Evolutionary conservation across 1,284 basidiomycete species (phyloP).

Genomic region (Peniophora sp.): DNA sequence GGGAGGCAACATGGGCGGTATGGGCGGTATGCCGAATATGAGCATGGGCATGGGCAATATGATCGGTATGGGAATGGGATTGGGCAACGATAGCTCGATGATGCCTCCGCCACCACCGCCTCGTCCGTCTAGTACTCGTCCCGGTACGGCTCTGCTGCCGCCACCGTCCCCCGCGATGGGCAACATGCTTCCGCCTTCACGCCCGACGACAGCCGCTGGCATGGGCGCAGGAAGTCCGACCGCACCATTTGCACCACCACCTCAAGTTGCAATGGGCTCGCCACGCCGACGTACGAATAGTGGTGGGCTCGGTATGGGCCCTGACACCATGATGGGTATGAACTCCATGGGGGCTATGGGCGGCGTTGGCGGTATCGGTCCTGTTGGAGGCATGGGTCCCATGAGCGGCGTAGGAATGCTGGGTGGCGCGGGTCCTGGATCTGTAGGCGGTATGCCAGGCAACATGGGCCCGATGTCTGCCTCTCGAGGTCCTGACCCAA

Average conservation of each 20-base stretch:
- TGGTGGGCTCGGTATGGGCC: too few relatives aligned
- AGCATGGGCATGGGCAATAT: too few relatives aligned
- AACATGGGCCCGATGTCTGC: neutral
- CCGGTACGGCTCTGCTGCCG: neutral
- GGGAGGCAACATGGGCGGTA: neutral
- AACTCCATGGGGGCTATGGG: neutral
- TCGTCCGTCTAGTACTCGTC: too few relatives aligned
- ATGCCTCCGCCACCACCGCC: too few relatives aligned
- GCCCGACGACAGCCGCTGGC: neutral
- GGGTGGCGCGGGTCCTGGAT: neutral
- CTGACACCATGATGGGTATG: too few relatives aligned
- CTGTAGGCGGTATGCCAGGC: neutral
- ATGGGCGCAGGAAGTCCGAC: too few relatives aligned
- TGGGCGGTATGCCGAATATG: neutral
- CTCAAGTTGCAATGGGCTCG: too few relatives aligned
- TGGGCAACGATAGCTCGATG: too few relatives aligned
- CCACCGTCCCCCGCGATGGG: neutral
- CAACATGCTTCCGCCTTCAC: neutral
- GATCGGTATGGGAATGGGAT: too few relatives aligned
- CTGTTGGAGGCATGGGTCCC: neutral
- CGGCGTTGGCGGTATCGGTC: neutral
- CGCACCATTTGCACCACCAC: too few relatives aligned
- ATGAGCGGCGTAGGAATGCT: neutral
- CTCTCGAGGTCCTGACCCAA: neutral
- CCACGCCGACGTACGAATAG: too few relatives aligned